Percentiles rank a stretch among this genome's conserved stretches.
Conservation (phyloP, 2,329 filamentous ascomycete species). For the Myriosclerotinia curreyana region DNA sequence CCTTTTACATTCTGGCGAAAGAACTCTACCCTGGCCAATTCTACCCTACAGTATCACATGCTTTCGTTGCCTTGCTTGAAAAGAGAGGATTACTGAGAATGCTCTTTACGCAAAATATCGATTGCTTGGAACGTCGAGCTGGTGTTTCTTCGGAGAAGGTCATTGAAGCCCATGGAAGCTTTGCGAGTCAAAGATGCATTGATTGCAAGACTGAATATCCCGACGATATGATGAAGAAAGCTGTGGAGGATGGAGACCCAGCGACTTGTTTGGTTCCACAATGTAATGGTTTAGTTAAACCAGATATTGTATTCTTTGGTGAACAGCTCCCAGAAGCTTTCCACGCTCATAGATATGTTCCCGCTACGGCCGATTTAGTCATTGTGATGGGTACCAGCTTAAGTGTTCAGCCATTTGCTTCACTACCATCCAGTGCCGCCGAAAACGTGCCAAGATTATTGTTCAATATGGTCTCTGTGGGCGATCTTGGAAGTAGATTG, state of each 20-base stretch:
- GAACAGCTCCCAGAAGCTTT: constrained; percentile 67
- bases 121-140: constrained; percentile 85
- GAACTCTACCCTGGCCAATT: constrained; percentile 91
- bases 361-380: constrained; percentile 66
- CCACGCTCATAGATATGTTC: constrained; percentile 54
- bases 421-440: constrained; percentile 63
- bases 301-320: constrained; percentile 82
- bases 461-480: constrained; percentile 83
- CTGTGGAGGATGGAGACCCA: constrained; percentile 64
- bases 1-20: constrained; percentile 88
- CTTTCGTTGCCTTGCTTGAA: constrained; percentile 79
- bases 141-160: constrained; percentile 80
- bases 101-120: constrained; percentile 97
- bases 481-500: constrained; percentile 68
- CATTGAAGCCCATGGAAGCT: constrained; percentile 92
- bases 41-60: constrained; percentile 84
- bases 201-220: constrained; percentile 76
- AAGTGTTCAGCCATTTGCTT: constrained; percentile 84
- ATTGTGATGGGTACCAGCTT: constrained; percentile 89
- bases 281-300: constrained; percentile 75
- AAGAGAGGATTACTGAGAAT: constrained; percentile 75
- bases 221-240: constrained; percentile 67
- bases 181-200: constrained; percentile 86
- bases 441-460: constrained; percentile 71
- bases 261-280: constrained; percentile 60